Evolutionary conservation across 2,329 filamentous ascomycete genomes (phyloP), one percentile per base, ranked within the genome.

Genomic region (Pestalotiopsis sp.): DNA sequence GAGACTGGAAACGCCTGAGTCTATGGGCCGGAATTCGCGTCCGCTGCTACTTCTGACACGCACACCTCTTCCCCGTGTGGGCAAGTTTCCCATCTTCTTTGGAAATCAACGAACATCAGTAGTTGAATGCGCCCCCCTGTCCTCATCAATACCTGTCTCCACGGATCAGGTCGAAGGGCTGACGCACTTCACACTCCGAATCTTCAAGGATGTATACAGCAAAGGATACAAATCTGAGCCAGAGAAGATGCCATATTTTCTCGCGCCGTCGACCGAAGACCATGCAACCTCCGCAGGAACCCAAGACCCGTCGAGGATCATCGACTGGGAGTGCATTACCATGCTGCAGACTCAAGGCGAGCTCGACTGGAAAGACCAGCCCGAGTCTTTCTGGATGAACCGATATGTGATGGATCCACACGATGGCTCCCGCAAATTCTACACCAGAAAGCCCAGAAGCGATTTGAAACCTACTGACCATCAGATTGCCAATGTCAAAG

Each of bases 191-290:
- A 97, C 93, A 0, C 81, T 97, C 56, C 85, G 87, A 4, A 80
- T 97, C 0, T 98, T 97, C 78, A 82, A 88, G 17, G 94, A 98
- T 73, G 83, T 98, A 0, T 98, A 97, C 82, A 95, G 94, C 79
- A 99, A 99, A 78, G 85, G 86, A 3, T 99, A 93, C 74, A 89
- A 92, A 63, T 83, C 87, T 0, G 84, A 89, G 17, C 73, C 84
- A 0, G 79, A 85, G 0, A 89, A 91, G 36, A 87, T 97, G 77
- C 91, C 94, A 0, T 99, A 98, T 79, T 97, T 94, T 83, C 76
- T 98, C 14, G 92, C 90, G 0, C 95, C 96, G 0, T 75, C 80
- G 9, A 63, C 20, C 0, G 56, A 74, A 11, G 57, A 49, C 1
- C 81, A 83, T 59, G 70, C 69, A n/a, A 77, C 83, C 58, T 69